Evolutionary conservation across 2,329 filamentous ascomycete species (phyloP), one percentile per base, ranked within the genome.

Genomic region (Monosporascus sp.): DNA sequence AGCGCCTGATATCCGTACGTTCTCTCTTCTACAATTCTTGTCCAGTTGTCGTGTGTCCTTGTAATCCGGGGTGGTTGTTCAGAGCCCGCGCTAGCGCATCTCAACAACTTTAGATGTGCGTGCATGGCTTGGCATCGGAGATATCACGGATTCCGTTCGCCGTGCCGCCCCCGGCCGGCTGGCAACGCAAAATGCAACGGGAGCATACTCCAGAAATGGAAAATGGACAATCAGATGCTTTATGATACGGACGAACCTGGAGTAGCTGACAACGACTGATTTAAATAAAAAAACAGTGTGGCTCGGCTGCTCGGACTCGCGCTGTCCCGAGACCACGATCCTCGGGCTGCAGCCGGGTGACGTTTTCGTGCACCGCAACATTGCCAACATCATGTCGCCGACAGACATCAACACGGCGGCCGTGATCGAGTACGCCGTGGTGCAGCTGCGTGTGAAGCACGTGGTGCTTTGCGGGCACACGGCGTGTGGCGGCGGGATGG

Each of bases 341-440:
- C 80, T 92, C 28, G 86, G 87, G 64, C 79, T 91, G 54, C 80
- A 89, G 65, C 89, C 90, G 3, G 90, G 91, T 55, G 89, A 95
- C 63, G 85, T 95, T 61, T 95, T 95, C 70, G 87, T 91, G 50
- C 90, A 95, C 77, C 88, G 91, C 68, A 95, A 95, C 76, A 92
- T 96, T 69, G 90, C 89, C 71, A 95, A 95, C 75, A 83, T 93
- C 65, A 74, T 95, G 58, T 84, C 85, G 53, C 76, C 85, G 20
- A 85, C 84, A 63, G 91, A 96, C 69, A 81, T 93, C 69, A 89
- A 84, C 73, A 85, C 85, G 37, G 79, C 84, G 11, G 82, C 84
- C 52, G 89, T 93, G 46, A 86, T 95, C 66, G 86, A 93, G 67
- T 95, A 87, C 68, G 87, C 89, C 44, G 88, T 95, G 55, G 75